phyloP scores from a whole-genome alignment of 257 asterid species.

The Solanum sparsipilum region DNA sequence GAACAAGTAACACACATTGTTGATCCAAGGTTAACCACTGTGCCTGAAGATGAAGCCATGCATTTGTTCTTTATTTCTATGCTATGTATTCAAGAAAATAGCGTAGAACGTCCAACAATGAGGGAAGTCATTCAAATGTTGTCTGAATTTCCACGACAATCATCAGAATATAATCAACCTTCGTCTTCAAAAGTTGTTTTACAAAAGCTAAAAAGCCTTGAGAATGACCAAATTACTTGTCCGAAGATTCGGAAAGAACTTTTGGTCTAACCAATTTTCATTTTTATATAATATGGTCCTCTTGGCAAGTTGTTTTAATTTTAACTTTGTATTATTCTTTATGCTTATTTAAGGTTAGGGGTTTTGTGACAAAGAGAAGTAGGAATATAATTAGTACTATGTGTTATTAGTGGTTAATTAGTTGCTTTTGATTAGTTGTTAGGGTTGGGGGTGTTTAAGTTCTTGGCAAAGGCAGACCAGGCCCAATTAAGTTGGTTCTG shows the following conservation, averaged over 20 bases:
- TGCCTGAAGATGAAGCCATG: conserved; percentile 65
- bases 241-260: conserved; percentile 15
- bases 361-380: not conserved
- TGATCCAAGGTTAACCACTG: conserved; percentile 51
- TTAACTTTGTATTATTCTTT: not conserved
- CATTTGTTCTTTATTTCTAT: conserved; percentile 77
- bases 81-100: conserved; percentile 74
- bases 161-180: conserved; percentile 23
- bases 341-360: not conserved
- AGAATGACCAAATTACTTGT: conserved; percentile 11
- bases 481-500: not conserved
- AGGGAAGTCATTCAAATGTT: conserved; percentile 91
- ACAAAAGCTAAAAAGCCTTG: conserved; percentile 13
- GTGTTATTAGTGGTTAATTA: not conserved
- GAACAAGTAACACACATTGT: conserved; percentile 43
- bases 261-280: conserved; percentile 21
- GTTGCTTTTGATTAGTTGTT: not conserved
- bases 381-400: not conserved
- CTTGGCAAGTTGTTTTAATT: not conserved
- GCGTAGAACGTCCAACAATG: conserved; percentile 86
- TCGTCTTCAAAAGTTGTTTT: conserved; percentile 16
- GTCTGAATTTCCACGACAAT: conserved; percentile 58
- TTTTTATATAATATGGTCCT: not conserved
- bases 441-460: not conserved
- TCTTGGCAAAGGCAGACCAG: not conserved